Base-by-base conservation (phyloP, 257 asterid genomes). In the Jaltomata sinuosa region DNA sequence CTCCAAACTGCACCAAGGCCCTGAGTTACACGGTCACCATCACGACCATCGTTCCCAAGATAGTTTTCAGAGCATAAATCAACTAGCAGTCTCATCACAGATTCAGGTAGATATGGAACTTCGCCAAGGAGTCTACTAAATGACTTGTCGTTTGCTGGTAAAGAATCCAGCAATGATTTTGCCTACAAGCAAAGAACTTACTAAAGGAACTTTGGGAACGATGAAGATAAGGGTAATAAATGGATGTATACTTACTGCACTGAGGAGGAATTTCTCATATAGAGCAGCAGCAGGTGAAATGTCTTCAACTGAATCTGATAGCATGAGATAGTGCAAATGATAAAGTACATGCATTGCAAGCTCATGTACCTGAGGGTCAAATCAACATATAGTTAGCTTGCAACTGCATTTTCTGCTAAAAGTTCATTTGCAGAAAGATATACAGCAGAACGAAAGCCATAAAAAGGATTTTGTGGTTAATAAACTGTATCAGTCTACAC, bases 1-100 rank as follows among this genome's bases (percentile, higher is more conserved):
- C 96, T 92, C 99, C 98, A 95, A 78, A 92, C 91, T 38, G 96
- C 97, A 84, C 98, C 98, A 72, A 97, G 98, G 79, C 98, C 98
- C 90, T 97, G 99, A 88, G 98, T 94, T 84, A 94, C 97, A 88
- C 94, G 98, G 82, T 97, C 99, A 85, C 95, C 93, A 87, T 92
- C 98, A 85, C 89, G 91, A 52, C 84, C 85, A 89, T 91, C 95
- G 78, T 87, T 86, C 80, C 93, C 97, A 61, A 88, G 86, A 84
- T 86, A 84, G 86, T 85, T 88, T 81, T 90, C 93, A 86, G 92
- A 89, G 89, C 98, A 94, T 84, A 97, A 86, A 86, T 94, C 97
- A 84, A 89, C 90, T 83, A 97, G 91, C 84, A 97, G 91, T 85
- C 91, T 87, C 92, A 95, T 85, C 81, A 93, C 89, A 79, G 98